These are phyloP conservation scores for Onygenales sp. DNA, from an alignment of 2,329 filamentous ascomycete species.

Conservation along the genomic window DNA sequence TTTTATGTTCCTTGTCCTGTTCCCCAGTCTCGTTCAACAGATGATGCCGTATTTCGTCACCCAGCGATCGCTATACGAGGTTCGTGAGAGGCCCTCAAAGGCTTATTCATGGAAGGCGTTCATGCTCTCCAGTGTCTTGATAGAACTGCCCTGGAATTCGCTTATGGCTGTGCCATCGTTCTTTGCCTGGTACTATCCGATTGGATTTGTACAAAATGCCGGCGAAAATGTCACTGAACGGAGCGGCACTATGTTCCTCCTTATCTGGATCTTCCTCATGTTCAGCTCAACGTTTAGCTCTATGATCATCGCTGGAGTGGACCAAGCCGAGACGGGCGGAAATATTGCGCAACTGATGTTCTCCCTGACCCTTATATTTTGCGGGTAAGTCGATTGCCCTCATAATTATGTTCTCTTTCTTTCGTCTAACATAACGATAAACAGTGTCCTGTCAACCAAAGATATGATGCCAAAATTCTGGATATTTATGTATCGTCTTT, in stretches of 20 bases:
- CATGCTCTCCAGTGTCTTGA: slow-evolving; percentile 59
- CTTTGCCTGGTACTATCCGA: slow-evolving; percentile 59
- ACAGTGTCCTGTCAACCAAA: slow-evolving; percentile 41
- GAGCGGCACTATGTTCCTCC: slow-evolving; percentile 56
- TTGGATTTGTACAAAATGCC: slow-evolving; percentile 38
- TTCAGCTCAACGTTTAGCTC: slow-evolving; percentile 65
- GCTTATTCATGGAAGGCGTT: slow-evolving; percentile 65
- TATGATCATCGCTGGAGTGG: slow-evolving; percentile 62
- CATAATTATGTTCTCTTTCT: background rate
- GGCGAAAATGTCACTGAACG: slow-evolving; percentile 38
- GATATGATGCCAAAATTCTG: slow-evolving; percentile 58
- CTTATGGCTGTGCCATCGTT: slow-evolving; percentile 55
- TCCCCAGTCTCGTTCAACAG: slow-evolving; percentile 49
- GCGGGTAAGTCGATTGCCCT: slow-evolving; percentile 17
- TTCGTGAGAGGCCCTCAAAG: slow-evolving; percentile 54
- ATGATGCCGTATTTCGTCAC: slow-evolving; percentile 52
- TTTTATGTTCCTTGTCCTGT: slow-evolving; percentile 77
- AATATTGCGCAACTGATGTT: slow-evolving; percentile 53
- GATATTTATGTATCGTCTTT: slow-evolving; percentile 66
- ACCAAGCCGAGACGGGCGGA: slow-evolving; percentile 58
- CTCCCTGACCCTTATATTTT: slow-evolving; percentile 52
- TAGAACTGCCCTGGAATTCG: slow-evolving; percentile 60
- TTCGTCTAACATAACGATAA: background rate
- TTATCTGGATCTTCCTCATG: slow-evolving; percentile 57
- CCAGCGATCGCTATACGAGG: slow-evolving; percentile 51